Evolutionary conservation across 129 eudicot species (phyloP), one percentile per base, ranked within the genome.

Genomic region (Ambrosia artemisiifolia): DNA sequence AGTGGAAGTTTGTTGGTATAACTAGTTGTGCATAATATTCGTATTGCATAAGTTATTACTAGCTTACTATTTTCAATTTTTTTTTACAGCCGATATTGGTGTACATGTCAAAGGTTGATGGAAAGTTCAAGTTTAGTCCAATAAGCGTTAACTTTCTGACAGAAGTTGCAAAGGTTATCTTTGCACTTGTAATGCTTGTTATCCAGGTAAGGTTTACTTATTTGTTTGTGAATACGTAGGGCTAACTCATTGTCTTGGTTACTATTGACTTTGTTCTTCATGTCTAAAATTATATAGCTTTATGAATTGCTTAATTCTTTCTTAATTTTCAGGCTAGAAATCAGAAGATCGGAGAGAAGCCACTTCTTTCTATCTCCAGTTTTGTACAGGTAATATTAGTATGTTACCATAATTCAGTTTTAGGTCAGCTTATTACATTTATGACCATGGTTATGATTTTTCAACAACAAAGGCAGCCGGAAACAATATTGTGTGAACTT

Each of bases 71-170:
- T 56, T 33, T 69, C 13, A 11, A 11, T 72, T 70, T 71, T 49
- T 30, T 66, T 77, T 83, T 80, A 36, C 96, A 95, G 99, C 99
- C 99, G 65, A 83, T 95, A 67, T 75, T 95, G 91, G 99, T 95
- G 50, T 95, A 62, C 74, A 95, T 91, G 99, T 90, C 97, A 79
- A 95, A 95, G 85, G 99, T 95, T 84, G 99, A 95, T 95, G 99
- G 99, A 48, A 83, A 79, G 73, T 95, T 95, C 85, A 88, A 95
- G 38, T 95, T 95, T 83, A 95, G 99, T 71, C 99, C 99, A 18
- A 82, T 95, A 65, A 95, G 99, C 78, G 99, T 95, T 67, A 95
- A 95, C 87, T 95, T 95, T 81, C 78, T 95, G 82, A 95, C 97
- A 32, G 99, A 95, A 85, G 63, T 86, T 74, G 81, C 89, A 16